A percentile compares a stretch with the other conserved stretches of the same genome.
phyloP scores from a whole-genome alignment of 306 rosid species.

The Mimosa pudica region DNA sequence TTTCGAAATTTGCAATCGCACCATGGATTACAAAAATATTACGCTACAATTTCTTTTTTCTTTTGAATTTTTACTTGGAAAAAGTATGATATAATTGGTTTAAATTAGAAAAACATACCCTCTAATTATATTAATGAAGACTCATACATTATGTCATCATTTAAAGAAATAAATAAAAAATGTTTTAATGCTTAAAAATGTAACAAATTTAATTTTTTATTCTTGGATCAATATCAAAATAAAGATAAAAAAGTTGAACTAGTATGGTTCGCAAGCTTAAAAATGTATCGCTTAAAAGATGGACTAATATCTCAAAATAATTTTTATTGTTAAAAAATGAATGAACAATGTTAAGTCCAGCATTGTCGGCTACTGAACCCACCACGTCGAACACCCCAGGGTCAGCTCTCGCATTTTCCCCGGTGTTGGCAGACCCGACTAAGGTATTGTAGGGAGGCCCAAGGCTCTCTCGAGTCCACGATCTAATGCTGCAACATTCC shows the following conservation, averaged over 20 bases:
- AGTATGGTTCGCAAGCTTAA: not conserved
- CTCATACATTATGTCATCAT: not conserved
- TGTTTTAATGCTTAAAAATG: not conserved
- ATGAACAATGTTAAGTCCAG: too few species aligned
- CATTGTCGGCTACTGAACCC: too few species aligned
- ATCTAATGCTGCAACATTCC: too few species aligned
- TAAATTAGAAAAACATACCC: not conserved
- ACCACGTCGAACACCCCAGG: too few species aligned
- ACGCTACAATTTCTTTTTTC: not conserved
- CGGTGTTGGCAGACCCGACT: too few species aligned
- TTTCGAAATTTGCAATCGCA: not conserved
- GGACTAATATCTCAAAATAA: too few species aligned
- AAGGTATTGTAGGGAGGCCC: too few species aligned
- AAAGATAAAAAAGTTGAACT: too few species aligned
- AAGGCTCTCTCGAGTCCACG: too few species aligned
- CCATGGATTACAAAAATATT: not conserved
- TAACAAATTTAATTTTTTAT: not conserved
- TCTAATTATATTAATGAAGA: not conserved
- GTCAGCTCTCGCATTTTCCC: too few species aligned
- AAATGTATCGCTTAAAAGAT: too few species aligned
- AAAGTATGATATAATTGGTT: not conserved
- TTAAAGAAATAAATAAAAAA: not conserved
- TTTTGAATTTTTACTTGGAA: not conserved
- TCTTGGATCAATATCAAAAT: not conserved
- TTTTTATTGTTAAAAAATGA: too few species aligned